A percentile compares a stretch with the other conserved stretches of the same genome.
Conservation (phyloP, 1,139 yeast species). For the Suhomyces chickasaworum region DNA sequence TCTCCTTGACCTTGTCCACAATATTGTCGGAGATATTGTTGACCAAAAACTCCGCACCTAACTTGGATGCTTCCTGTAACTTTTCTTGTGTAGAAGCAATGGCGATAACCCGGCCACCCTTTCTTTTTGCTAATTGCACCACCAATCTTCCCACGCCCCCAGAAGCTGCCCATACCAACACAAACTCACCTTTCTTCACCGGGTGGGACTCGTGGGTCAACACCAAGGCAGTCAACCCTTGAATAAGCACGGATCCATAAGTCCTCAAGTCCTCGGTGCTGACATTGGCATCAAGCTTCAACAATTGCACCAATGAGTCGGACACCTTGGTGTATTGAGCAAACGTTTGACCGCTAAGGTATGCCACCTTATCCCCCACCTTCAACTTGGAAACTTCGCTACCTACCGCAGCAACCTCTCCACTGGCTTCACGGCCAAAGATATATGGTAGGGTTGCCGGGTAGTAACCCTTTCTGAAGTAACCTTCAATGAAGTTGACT, state of each 20-base stretch:
- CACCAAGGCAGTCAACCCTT: constrained; percentile 79
- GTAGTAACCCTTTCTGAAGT: constrained; percentile 78
- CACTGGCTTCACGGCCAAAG: constrained; percentile 86
- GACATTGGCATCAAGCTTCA: constrained; percentile 52
- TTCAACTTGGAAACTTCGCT: constrained; percentile 52
- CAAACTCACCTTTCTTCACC: constrained; percentile 66
- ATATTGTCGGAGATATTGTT: constrained; percentile 62
- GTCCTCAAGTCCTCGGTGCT: constrained; percentile 50
- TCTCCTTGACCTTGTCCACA: constrained; percentile 57
- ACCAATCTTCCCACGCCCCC: constrained; percentile 86
- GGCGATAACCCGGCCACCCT: constrained; percentile 83
- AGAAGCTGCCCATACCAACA: constrained; percentile 88
- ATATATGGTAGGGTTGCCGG: constrained; percentile 59
- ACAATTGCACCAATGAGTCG: constrained; percentile 31
- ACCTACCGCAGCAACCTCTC: constrained; percentile 72
- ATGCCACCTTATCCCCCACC: constrained; percentile 77
- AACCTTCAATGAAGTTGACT: constrained; percentile 78
- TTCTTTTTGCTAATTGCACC: constrained; percentile 58
- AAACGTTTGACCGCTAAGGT: constrained; percentile 53
- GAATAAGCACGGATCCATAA: constrained; percentile 64
- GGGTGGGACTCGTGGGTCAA: constrained; percentile 65
- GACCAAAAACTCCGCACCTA: constrained; percentile 77
- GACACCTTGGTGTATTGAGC: constrained; percentile 68
- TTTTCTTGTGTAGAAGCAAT: constrained; percentile 77
- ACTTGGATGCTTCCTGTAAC: constrained; percentile 55